Percentiles rank a stretch among this genome's conserved stretches.
These are phyloP conservation scores for Boletus speciosus DNA, from an alignment of 768 basidiomycete species.

Conservation along the genomic window DNA sequence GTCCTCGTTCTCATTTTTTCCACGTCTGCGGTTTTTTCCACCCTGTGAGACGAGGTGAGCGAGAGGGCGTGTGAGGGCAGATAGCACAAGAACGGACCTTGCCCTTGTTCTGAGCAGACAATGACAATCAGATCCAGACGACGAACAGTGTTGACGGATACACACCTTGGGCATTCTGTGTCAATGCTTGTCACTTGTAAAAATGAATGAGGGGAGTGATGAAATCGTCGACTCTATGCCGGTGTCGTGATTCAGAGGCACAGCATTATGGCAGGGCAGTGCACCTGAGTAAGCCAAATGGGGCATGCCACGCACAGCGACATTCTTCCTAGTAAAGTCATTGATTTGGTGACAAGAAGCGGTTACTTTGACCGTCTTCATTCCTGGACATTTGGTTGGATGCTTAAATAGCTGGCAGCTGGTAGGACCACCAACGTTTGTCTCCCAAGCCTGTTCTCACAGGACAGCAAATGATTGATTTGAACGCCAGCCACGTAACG, in stretches of 20 bases:
- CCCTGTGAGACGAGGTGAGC: slow-evolving; percentile 53
- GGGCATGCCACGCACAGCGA: background rate
- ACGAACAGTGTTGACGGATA: background rate
- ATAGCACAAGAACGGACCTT: slow-evolving; percentile 15
- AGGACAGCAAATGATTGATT: background rate
- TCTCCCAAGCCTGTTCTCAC: background rate
- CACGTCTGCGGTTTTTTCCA: slow-evolving; percentile 98
- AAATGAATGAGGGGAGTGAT: background rate
- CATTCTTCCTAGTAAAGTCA: no score
- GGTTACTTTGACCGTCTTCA: no score
- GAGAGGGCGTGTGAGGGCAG: background rate
- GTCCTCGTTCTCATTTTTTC: slow-evolving; percentile 99
- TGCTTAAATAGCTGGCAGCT: no score
- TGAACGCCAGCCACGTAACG: background rate
- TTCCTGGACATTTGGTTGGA: no score
- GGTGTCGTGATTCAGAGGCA: background rate
- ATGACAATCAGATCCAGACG: background rate
- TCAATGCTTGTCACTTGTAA: background rate
- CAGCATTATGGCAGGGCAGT: slow-evolving; percentile 7
- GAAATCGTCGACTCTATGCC: background rate
- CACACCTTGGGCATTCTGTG: slow-evolving; percentile 19
- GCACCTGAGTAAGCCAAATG: background rate
- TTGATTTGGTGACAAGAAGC: no score
- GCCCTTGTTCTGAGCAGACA: slow-evolving; percentile 25
- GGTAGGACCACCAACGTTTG: no score